Conservation (phyloP, 2,329 filamentous ascomycete species). For the Triangularia setosa region DNA sequence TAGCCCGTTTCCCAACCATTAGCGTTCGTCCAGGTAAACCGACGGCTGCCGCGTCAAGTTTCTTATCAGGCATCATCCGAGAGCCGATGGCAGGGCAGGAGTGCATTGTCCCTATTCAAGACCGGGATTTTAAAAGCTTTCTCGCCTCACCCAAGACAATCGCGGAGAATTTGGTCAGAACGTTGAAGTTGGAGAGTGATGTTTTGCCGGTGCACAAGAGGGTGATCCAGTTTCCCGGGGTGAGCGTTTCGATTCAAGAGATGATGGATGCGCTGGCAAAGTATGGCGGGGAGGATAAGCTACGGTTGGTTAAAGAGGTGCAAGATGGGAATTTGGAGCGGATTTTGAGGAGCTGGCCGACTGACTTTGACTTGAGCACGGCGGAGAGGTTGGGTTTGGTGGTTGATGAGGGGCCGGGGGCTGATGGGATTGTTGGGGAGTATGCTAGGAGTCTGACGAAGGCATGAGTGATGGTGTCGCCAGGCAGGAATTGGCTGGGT, state of each 20-base stretch:
- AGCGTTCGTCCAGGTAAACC: constrained; percentile 58
- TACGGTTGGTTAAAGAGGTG: constrained; percentile 51
- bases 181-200: constrained; percentile 36
- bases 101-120: constrained; percentile 49
- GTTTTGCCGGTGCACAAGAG: constrained; percentile 45
- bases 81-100: constrained; percentile 55
- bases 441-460: constrained; percentile 43
- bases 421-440: constrained; percentile 53
- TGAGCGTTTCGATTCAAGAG: constrained; percentile 55
- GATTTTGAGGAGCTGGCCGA: constrained; percentile 59
- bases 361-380: constrained; percentile 51
- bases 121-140: constrained; percentile 49
- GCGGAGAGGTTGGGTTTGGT: constrained; percentile 47
- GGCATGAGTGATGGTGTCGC: not conserved
- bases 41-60: constrained; percentile 59
- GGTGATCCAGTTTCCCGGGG: constrained; percentile 55
- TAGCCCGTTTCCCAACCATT: constrained; percentile 58
- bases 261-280: constrained; percentile 55
- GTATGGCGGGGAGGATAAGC: constrained; percentile 52
- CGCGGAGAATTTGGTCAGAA: constrained; percentile 50
- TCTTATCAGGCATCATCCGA: constrained; percentile 60
- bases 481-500: too few species aligned
- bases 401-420: constrained; percentile 41
- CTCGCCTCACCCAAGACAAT: constrained; percentile 51
- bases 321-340: constrained; percentile 50